These are phyloP conservation scores for Pisolithus orientalis DNA, from an alignment of 768 basidiomycete genomes.

Conservation along the genomic window DNA sequence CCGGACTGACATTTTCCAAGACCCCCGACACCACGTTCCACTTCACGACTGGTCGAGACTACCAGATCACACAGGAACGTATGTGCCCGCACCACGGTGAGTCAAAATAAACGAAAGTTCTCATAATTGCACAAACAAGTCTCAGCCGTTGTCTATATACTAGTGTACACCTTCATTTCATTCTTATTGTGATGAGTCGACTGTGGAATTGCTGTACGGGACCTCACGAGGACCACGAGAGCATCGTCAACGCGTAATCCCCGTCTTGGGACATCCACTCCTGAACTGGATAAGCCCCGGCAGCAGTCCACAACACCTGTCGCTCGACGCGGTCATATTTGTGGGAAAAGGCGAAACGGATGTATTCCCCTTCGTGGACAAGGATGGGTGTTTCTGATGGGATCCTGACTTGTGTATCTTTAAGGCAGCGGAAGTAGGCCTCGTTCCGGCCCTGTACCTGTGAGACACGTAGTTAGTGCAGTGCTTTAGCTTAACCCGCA, in stretches of 20 bases:
- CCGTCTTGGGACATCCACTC: neutral
- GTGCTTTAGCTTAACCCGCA: neutral
- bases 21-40: too few relatives aligned
- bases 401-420: neutral
- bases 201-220: too few relatives aligned
- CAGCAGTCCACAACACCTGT: neutral
- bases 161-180: too few relatives aligned
- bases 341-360: constrained; percentile 1
- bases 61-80: too few relatives aligned
- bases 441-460: neutral
- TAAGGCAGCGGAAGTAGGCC: neutral
- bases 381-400: neutral
- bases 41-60: too few relatives aligned
- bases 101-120: too few relatives aligned
- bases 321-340: neutral
- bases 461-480: neutral
- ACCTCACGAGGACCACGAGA: neutral
- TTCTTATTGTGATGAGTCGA: too few relatives aligned
- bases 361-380: neutral
- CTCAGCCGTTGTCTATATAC: too few relatives aligned
- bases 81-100: too few relatives aligned
- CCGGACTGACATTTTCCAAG: too few relatives aligned
- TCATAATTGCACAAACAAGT: too few relatives aligned
- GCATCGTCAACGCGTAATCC: neutral
- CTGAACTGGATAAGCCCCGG: neutral